These are phyloP conservation scores for Blepharisma undulans DNA, from an alignment of 169 alveolate species.

Conservation along the genomic window DNA sequence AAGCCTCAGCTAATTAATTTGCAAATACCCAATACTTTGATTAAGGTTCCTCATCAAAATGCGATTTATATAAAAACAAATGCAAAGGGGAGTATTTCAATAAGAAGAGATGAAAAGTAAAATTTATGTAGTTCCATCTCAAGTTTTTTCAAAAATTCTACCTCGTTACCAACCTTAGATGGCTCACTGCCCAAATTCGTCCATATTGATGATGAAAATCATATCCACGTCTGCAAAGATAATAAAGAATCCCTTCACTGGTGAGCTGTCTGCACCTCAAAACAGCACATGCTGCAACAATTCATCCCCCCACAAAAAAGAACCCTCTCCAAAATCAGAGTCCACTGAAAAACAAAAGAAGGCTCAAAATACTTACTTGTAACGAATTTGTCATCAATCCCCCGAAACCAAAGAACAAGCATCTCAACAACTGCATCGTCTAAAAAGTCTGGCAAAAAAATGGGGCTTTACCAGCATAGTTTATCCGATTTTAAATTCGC, in stretches of 20 bases:
- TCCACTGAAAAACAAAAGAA: background rate
- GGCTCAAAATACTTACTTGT: background rate
- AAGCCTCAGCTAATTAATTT: background rate
- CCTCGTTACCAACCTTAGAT: background rate
- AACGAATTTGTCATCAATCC: background rate
- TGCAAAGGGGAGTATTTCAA: background rate
- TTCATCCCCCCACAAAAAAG: background rate
- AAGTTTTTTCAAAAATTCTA: background rate
- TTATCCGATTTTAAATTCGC: background rate
- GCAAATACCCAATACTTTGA: background rate
- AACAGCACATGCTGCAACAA: background rate
- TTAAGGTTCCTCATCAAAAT: background rate
- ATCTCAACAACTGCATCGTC: background rate
- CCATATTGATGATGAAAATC: background rate
- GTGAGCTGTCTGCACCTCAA: background rate
- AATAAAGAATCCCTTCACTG: background rate
- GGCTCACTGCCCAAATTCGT: background rate
- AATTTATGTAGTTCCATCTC: background rate
- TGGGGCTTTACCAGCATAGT: slow-evolving; percentile 6
- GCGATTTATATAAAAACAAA: background rate
- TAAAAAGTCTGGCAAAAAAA: background rate
- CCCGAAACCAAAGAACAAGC: background rate
- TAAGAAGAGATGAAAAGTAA: slow-evolving; percentile 8
- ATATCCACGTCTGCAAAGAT: background rate
- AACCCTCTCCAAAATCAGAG: background rate